phyloP scores from a whole-genome alignment of 208 protist species.

The Tetramitus jugosus region DNA sequence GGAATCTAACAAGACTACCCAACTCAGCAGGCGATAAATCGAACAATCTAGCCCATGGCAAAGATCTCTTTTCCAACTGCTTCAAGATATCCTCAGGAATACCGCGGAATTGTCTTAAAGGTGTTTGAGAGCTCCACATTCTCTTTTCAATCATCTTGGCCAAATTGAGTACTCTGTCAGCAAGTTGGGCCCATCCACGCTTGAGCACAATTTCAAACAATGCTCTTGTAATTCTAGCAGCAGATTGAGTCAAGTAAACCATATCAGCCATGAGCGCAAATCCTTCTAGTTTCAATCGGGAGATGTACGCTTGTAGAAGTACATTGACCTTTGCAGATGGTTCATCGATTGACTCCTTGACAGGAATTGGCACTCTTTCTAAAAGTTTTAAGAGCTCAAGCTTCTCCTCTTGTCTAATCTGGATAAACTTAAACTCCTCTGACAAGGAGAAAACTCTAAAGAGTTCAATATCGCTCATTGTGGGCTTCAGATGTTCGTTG shows the following conservation, averaged over 20 bases:
- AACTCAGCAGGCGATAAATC: slow-evolving; percentile 82
- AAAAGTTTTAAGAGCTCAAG: slow-evolving; percentile 88
- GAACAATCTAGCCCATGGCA: slow-evolving; percentile 88
- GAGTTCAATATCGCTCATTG: slow-evolving; percentile 92
- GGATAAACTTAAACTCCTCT: slow-evolving; percentile 93
- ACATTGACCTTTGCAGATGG: slow-evolving; percentile 95
- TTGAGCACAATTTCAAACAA: slow-evolving; percentile 90
- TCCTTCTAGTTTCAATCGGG: slow-evolving; percentile 85
- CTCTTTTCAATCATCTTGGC: slow-evolving; percentile 90
- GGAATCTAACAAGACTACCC: slow-evolving; percentile 71
- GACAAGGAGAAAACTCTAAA: slow-evolving; percentile 90
- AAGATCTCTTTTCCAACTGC: slow-evolving; percentile 82
- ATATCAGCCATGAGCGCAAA: slow-evolving; percentile 96
- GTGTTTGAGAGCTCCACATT: slow-evolving; percentile 91
- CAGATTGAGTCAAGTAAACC: slow-evolving; percentile 97
- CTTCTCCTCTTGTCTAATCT: slow-evolving; percentile 94
- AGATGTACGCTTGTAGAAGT: slow-evolving; percentile 98
- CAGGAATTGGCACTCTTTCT: slow-evolving; percentile 91
- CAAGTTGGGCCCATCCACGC: slow-evolving; percentile 87
- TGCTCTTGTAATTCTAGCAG: slow-evolving; percentile 72
- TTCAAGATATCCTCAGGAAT: slow-evolving; percentile 79
- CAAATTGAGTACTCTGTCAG: slow-evolving; percentile 71
- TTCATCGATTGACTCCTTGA: slow-evolving; percentile 90
- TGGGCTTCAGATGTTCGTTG: slow-evolving; percentile 82
- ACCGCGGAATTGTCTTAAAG: slow-evolving; percentile 69